Base-by-base conservation (phyloP, 1,284 basidiomycete genomes). In the Macrocystidia cucumis region DNA sequence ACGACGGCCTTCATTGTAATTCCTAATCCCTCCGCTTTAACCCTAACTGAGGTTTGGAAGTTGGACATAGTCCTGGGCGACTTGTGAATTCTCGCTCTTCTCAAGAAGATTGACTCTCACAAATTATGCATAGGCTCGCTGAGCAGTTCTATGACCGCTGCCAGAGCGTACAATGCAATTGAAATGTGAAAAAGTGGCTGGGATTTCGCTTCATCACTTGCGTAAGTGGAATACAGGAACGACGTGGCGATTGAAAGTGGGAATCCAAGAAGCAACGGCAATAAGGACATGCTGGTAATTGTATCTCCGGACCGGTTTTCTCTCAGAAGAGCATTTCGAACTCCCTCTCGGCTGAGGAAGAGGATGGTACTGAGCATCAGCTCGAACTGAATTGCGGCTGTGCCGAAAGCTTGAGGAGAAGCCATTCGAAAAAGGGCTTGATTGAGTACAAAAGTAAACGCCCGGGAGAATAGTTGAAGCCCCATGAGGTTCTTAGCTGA, bases 321-420 rank as follows among this genome's bases (percentile, higher is more conserved):
- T 29, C 68, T 61, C 18, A 93, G 65, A 1, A 95, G 69, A 4
- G 86, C 81, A 55, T 84, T 89, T 23, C 92, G 72, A 7, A 98
- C 74, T 3, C 92, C 93, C 56, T 98, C 96, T 7, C 95, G 70
- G 19, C 86, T 84, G 5, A 98, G 69, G 54, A 98, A 96, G 24
- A 98, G 70, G 47, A 96, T 87, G 9, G 91, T 91, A 43, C 84
- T 88, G 23, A 90, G 74, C 18, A 98, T 58, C 21, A 67, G 56
- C 37, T 68, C 63, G 43, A 67, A 62, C 35, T 68, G 62, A 38
- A 66, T 63, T 9, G 63, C 54, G 18, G 61, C 59, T 13, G 61
- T 60, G n/a, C 64, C 62, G 41, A 92, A 96, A 9, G 87, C 84
- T 34, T 74, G 74, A 0, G 95, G 92, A 1, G 89, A 80, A 1